Conservation (phyloP, 768 basidiomycete genomes). For the Cystofilobasidium macerans region DNA sequence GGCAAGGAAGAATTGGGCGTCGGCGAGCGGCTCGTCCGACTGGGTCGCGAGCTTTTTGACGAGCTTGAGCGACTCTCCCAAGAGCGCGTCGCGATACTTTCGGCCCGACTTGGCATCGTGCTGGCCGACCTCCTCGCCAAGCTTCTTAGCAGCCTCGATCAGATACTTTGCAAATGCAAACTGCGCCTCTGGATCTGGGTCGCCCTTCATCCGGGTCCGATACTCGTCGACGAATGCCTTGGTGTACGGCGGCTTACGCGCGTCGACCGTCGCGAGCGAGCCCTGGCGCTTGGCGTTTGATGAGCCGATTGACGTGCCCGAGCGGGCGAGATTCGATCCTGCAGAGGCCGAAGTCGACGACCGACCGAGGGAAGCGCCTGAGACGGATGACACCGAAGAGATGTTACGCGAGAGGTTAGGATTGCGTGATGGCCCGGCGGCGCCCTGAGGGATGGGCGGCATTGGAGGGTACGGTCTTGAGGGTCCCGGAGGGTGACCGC, state of each 20-base stretch:
- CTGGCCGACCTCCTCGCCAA: slow-evolving; percentile 54
- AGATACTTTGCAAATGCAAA: slow-evolving; percentile 98
- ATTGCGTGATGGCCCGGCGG: slow-evolving; percentile 31
- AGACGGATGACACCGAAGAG: slow-evolving; percentile 30
- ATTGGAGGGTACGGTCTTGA: slow-evolving; percentile 27
- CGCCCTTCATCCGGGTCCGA: slow-evolving; percentile 88
- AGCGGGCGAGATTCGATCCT: slow-evolving; percentile 12
- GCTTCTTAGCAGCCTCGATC: slow-evolving; percentile 81
- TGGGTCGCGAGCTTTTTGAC: slow-evolving; percentile 85
- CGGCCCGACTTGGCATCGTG: slow-evolving; percentile 55
- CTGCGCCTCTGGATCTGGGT: slow-evolving; percentile 96
- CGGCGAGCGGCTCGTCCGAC: slow-evolving; percentile 70
- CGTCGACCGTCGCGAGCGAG: slow-evolving; percentile 35
- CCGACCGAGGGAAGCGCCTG: slow-evolving; percentile 3
- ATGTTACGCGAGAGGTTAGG: slow-evolving; percentile 27
- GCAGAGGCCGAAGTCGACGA: slow-evolving; percentile 31
- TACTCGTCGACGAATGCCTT: slow-evolving; percentile 97
- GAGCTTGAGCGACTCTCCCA: slow-evolving; percentile 81
- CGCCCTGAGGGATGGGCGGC: slow-evolving; percentile 30
- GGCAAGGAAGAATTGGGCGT: slow-evolving; percentile 96
- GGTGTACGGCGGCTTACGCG: slow-evolving; percentile 56
- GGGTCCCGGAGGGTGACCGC: not conserved
- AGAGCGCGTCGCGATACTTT: slow-evolving; percentile 78
- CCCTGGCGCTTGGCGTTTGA: slow-evolving; percentile 35
- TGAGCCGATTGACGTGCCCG: slow-evolving; percentile 36